Conservation (phyloP, 2,329 filamentous ascomycete genomes). For the Paecilomyces sp. region DNA sequence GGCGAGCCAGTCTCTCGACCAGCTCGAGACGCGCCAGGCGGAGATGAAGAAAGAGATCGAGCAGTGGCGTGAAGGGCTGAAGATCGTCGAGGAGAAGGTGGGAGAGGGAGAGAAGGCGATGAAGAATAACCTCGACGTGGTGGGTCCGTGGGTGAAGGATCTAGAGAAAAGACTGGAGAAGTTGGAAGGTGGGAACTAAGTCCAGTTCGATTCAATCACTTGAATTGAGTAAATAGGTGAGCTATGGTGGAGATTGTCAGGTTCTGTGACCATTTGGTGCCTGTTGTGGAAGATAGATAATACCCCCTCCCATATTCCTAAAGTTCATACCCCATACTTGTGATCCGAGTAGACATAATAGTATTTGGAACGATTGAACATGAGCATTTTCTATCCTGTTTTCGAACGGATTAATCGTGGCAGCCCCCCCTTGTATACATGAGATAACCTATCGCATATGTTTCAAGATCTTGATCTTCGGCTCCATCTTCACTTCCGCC, state of each 20-base stretch:
- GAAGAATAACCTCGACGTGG: conserved; percentile 71
- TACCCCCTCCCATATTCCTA: background rate
- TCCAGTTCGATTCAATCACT: background rate
- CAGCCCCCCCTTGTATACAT: too few relatives aligned
- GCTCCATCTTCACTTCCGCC: conserved; percentile 47
- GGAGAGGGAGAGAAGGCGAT: conserved; percentile 62
- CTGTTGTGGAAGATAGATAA: background rate
- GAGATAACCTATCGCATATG: conserved; percentile 10
- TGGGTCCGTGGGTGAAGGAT: conserved; percentile 83
- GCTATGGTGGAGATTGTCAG: too few relatives aligned
- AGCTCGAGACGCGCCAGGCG: conserved; percentile 69
- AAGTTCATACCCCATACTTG: background rate
- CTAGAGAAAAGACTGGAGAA: conserved; percentile 69
- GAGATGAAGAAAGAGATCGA: conserved; percentile 79
- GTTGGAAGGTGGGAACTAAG: conserved; percentile 33
- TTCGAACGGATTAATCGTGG: background rate
- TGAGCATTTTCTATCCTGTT: background rate
- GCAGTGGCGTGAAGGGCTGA: conserved; percentile 76
- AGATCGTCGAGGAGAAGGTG: conserved; percentile 70
- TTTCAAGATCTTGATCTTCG: conserved; percentile 46
- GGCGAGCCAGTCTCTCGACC: conserved; percentile 68
- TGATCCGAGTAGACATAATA: background rate
- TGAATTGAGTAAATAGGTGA: background rate
- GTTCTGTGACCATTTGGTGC: too few relatives aligned
- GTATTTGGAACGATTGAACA: background rate